Conservation (phyloP, 75 land plant genomes). For the Cupressus sempervirens region DNA sequence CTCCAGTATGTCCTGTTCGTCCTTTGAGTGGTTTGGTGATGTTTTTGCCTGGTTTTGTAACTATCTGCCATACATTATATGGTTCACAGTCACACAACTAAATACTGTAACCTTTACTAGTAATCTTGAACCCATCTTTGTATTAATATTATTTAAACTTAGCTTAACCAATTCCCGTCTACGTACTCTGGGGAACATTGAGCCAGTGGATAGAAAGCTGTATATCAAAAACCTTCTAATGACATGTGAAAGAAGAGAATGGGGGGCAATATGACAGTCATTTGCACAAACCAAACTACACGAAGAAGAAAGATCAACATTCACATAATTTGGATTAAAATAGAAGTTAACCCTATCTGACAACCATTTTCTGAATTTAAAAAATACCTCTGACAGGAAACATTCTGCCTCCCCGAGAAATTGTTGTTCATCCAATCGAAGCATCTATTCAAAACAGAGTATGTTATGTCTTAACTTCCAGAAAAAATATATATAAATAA, state of each 20-base stretch:
- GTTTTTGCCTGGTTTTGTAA: slow-evolving; percentile 43
- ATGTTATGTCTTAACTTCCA: neutral
- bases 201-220: neutral
- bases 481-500: neutral
- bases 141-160: neutral
- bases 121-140: neutral
- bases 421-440: slow-evolving; percentile 73
- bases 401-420: slow-evolving; percentile 80
- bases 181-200: neutral
- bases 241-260: no score
- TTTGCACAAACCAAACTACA: neutral
- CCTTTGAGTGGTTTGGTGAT: slow-evolving; percentile 40
- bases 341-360: neutral
- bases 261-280: neutral
- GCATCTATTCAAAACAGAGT: slow-evolving; percentile 29
- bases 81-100: neutral
- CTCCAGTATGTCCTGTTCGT: slow-evolving; percentile 13
- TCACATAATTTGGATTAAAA: neutral
- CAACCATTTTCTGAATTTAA: neutral
- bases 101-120: neutral
- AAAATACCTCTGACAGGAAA: slow-evolving; percentile 66
- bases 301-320: neutral
- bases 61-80: slow-evolving; percentile 48
- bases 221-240: no score
- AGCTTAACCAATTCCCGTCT: no score